Base-by-base conservation (phyloP, 768 basidiomycete genomes). In the Peribolospora baueri region DNA sequence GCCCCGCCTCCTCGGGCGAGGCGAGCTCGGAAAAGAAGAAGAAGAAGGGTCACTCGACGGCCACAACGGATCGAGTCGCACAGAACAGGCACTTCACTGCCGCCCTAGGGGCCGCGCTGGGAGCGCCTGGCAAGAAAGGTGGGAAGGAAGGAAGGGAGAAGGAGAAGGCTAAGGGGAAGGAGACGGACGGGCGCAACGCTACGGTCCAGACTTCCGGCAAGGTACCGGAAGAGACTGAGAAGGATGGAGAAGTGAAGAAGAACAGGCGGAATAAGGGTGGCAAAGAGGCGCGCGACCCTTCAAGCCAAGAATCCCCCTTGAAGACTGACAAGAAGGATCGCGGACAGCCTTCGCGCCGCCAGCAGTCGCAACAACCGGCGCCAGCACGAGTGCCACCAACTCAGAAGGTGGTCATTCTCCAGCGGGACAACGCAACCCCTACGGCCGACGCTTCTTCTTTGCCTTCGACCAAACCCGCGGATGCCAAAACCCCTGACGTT, bases 91-190 rank as follows among this genome's bases (percentile, higher is more conserved):
- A 58, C 25, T 25, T 25, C 25, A 25, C 25, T 25, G 25, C 25
- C 25, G 25, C 25, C 25, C 25, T 25, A 25, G 25, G 25, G 46
- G 50, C 38, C 5, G 41, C 40, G 25, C 49, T 25, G 38, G 38
- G 7, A 10, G 14, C 38, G 36, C n/a, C n/a, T 14, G 3, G 43
- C 36, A 53, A 53, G 7, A 7, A 36, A n/a, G 10, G 6, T 45
- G 42, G 38, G 1, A 53, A 43, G 40, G 13, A 51, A 8, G 37
- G 9, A 6, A 38, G n/a, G 37, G 41, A 42, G 50, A 36, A 9
- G 37, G 50, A 55, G 52, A 56, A 54, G n/a, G 52, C 50, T 3
- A 56, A 56, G 53, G 46, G 55, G 55, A 50, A 47, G 38, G 51
- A 54, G 36, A 41, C n/a, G 11, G 42, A 25, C 25, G 25, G 25